Evolutionary conservation across 2,329 filamentous ascomycete genomes (phyloP).

Genomic region (Botrytis deweyae): DNA sequence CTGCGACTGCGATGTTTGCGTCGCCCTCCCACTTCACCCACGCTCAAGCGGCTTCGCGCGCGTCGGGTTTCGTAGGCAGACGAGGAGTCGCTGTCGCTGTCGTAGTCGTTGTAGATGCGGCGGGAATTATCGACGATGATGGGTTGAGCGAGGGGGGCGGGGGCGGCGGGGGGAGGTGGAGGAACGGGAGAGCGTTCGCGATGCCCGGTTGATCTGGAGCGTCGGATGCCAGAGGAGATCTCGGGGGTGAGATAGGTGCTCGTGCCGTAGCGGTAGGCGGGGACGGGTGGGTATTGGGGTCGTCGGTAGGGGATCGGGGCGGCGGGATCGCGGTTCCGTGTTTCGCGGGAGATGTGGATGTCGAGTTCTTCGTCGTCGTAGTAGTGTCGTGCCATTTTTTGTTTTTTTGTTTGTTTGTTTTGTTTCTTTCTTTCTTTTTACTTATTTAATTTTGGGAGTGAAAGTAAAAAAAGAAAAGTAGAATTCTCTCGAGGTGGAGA

Average conservation of each 20-base stretch:
- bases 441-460: not conserved
- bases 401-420: conserved; percentile 31
- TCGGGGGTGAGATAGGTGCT: conserved; percentile 30
- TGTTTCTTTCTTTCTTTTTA: not conserved
- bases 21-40: not conserved
- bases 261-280: conserved; percentile 23
- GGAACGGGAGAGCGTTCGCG: conserved; percentile 14
- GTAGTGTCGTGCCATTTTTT: conserved; percentile 39
- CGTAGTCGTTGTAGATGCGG: conserved; percentile 9
- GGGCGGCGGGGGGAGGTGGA: conserved; percentile 22
- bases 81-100: conserved; percentile 16
- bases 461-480: not conserved
- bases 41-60: conserved; percentile 32
- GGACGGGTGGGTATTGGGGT: conserved; percentile 34
- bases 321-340: conserved; percentile 39
- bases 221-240: conserved; percentile 26
- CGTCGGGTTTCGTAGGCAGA: not conserved
- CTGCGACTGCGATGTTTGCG: conserved; percentile 11
- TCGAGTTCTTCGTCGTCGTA: conserved; percentile 57
- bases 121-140: conserved; percentile 56
- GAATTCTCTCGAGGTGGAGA: not conserved
- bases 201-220: conserved; percentile 27
- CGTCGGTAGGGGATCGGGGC: conserved; percentile 37
- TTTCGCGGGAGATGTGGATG: conserved; percentile 43
- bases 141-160: conserved; percentile 38